These are phyloP conservation scores for Cymbopogon citratus DNA, from an alignment of 176 grass and related monocot genomes.

Conservation along the genomic window DNA sequence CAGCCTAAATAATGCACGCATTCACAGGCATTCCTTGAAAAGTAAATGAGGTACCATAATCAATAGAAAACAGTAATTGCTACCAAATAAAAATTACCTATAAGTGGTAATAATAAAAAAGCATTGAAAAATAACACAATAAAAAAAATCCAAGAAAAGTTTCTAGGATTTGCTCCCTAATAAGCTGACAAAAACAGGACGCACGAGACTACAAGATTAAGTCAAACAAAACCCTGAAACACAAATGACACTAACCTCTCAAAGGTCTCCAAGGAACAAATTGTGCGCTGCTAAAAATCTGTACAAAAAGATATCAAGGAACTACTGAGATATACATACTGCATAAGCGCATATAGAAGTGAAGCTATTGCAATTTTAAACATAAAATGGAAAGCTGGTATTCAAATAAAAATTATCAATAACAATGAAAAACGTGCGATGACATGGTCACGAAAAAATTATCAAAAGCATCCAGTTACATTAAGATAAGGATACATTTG, in stretches of 20 bases:
- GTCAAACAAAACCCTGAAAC: too few species aligned
- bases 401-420: slow-evolving; percentile 2
- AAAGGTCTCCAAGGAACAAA: slow-evolving; percentile 92
- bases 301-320: slow-evolving; percentile 37
- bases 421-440: too few species aligned
- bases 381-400: neutral
- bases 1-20: neutral
- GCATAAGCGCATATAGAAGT: slow-evolving; percentile 12
- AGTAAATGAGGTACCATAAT: slow-evolving; percentile 59
- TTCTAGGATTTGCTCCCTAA: neutral
- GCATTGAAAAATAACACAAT: neutral
- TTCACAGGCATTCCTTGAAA: slow-evolving; percentile 1
- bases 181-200: neutral
- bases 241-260: slow-evolving; percentile 32
- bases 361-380: neutral
- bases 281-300: slow-evolving; percentile 84
- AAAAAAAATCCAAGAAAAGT: neutral
- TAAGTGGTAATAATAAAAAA: neutral
- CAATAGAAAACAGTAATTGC: slow-evolving; percentile 78
- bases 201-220: neutral
- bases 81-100: slow-evolving; percentile 25
- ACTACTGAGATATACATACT: neutral
- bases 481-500: slow-evolving; percentile 23
- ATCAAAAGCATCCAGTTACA: slow-evolving; percentile 9
- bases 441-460: too few species aligned